Evolutionary conservation across 2,329 filamentous ascomycete genomes (phyloP).

Genomic region (Colletotrichum sp.): DNA sequence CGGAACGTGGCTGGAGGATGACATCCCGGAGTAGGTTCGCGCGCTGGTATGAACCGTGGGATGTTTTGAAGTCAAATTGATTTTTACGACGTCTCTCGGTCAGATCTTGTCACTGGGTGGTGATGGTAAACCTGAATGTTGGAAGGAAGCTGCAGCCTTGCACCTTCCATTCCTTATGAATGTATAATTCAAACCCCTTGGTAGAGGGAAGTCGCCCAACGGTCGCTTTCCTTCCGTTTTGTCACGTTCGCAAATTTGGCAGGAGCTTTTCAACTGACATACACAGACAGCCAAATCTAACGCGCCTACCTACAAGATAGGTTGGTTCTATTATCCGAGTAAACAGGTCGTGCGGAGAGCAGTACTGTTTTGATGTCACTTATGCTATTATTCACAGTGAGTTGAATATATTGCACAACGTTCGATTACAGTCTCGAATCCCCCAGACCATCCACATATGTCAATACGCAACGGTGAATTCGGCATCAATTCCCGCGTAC

Average conservation of each 20-base stretch:
- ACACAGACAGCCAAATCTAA: neutral
- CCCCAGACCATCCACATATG: no score
- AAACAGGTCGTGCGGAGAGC: accelerated
- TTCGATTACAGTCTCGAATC: no score
- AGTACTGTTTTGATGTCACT: accelerated
- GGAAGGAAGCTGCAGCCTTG: neutral
- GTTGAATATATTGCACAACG: no score
- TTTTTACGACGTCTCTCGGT: neutral
- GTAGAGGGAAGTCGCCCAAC: neutral
- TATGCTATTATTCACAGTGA: neutral
- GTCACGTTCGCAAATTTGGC: neutral
- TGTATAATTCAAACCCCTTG: neutral
- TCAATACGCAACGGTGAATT: neutral
- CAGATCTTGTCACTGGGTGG: neutral
- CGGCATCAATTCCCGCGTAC: neutral
- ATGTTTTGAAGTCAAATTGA: neutral
- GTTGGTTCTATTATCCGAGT: no score
- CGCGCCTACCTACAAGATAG: no score
- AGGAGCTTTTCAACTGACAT: neutral
- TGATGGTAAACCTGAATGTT: accelerated
- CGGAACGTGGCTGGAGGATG: neutral
- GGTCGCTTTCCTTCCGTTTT: neutral
- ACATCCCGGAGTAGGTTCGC: neutral
- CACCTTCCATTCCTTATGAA: neutral
- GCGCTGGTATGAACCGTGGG: neutral